Evolutionary conservation across 768 basidiomycete genomes (phyloP), one percentile per base, ranked within the genome.

Genomic region (Trametes maxima): DNA sequence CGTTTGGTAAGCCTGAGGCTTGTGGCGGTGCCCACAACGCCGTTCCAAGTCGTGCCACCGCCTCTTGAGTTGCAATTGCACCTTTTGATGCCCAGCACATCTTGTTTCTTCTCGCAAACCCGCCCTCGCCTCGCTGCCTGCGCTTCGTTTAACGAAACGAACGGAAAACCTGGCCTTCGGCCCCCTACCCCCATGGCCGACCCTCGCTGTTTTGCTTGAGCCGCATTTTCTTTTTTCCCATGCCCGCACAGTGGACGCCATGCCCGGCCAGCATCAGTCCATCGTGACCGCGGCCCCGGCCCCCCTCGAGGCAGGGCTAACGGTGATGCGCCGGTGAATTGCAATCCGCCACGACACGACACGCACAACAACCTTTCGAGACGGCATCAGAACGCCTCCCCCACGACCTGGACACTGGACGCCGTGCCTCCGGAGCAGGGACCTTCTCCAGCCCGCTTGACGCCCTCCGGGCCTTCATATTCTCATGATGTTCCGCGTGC

Each of bases 381-480:
- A 35, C 57, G 48, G 48, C 48, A 58, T 58, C 57, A 58, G 28
- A 48, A 47, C 14, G 45, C 21, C 46, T 22, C 14, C 11, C 12
- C 21, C 17, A 48, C 48, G 57, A 50, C 57, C 43, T 33, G 28
- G 28, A 33, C 28, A 33, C 28, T 33, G 28, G 28, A 33, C 28
- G 48, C 35, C 21, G 47, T 39, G 22, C 17, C 55, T 21, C 45
- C 37, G 22, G 22, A 48, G n/a, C 44, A 43, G 5, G 37, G 50
- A 48, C 49, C 39, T 28, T 33, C 50, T 44, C 22, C 24, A 33
- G 19, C 47, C 40, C 43, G 48, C 57, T 49, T 50, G 57, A 42
- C 57, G 57, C 57, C 56, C 48, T 42, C 44, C 10, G 17, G 48
- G n/a, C 48, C 57, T 58, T 58, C 57, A 58, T 58, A 58, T 58